Evolutionary conservation across 306 rosid species (phyloP), one percentile per base, ranked within the genome.

Genomic region (Quillaja saponaria): DNA sequence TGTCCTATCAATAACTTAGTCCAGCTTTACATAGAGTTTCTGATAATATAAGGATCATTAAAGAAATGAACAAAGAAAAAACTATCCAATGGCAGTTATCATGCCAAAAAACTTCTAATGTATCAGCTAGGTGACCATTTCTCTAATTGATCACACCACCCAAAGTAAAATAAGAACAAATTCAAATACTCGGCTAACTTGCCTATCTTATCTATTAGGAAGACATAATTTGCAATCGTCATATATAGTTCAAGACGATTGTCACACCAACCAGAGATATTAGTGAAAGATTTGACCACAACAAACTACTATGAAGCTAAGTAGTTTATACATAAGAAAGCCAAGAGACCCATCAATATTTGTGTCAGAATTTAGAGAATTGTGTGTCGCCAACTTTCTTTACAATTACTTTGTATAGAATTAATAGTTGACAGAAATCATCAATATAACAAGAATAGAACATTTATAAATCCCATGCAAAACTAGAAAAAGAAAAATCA

Each of bases 231-330:
- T 62, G 7, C 15, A 65, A 8, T 47, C 15, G 34, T 55, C 51
- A 74, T 15, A 59, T 45, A 63, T 35, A 55, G 49, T 68, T 56
- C 15, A 13, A 34, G 57, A 21, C 33, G 20, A 58, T 56, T 25
- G 17, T 49, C 6, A 44, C 16, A 49, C 51, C 21, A 57, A 47
- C 47, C 3, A 10, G 33, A 38, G 20, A 57, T 34, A 9, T 19
- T 62, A 63, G 39, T 9, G 28, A 37, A 10, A 74, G 13, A 61
- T 37, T 34, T 48, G 35, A 4, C 21, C 49, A 40, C 31, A 35
- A 34, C 34, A 18, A 4, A 34, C 13, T 13, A 9, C 13, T n/a
- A 13, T 25, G 31, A 25, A 25, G 31, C 31, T n/a, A n/a, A n/a
- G n/a, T n/a, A n/a, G n/a, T n/a, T n/a, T n/a, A n/a, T n/a, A n/a